These are phyloP conservation scores for Neurospora sp. DNA, from an alignment of 495 filamentous ascomycete genomes.

Conservation along the genomic window DNA sequence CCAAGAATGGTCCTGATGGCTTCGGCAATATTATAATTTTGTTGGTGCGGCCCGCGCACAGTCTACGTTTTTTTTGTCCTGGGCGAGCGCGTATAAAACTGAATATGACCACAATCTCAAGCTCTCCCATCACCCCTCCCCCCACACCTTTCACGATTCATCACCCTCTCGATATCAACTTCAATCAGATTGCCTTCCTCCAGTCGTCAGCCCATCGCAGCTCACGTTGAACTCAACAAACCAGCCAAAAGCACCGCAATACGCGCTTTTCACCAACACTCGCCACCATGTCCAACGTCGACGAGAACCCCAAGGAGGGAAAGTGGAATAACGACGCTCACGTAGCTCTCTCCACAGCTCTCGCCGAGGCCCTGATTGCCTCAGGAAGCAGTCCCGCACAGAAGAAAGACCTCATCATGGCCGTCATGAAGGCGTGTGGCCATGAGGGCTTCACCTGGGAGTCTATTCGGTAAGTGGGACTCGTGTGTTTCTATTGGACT, in stretches of 20 bases:
- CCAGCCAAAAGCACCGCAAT: background rate
- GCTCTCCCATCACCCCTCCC: background rate
- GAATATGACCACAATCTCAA: background rate
- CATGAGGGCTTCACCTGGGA: conserved; percentile 19
- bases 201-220: background rate
- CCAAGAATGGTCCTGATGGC: no score
- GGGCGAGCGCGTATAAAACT: background rate
- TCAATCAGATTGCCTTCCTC: background rate
- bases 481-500: background rate
- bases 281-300: background rate
- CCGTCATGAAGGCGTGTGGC: conserved; percentile 16
- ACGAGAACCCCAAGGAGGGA: conserved; percentile 1
- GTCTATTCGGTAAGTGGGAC: conserved; percentile 23
- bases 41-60: no score
- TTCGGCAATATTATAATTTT: no score
- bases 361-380: conserved; percentile 9
- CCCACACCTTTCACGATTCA: background rate
- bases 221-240: background rate
- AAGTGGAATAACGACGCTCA: conserved; percentile 22
- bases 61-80: no score
- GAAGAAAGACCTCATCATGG: conserved; percentile 17
- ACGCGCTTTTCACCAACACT: background rate
- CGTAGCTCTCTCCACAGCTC: conserved; percentile 14
- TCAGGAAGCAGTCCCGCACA: background rate
- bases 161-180: background rate